Base-by-base conservation (phyloP, 768 basidiomycete genomes). In the Leccinum pellstonianum region DNA sequence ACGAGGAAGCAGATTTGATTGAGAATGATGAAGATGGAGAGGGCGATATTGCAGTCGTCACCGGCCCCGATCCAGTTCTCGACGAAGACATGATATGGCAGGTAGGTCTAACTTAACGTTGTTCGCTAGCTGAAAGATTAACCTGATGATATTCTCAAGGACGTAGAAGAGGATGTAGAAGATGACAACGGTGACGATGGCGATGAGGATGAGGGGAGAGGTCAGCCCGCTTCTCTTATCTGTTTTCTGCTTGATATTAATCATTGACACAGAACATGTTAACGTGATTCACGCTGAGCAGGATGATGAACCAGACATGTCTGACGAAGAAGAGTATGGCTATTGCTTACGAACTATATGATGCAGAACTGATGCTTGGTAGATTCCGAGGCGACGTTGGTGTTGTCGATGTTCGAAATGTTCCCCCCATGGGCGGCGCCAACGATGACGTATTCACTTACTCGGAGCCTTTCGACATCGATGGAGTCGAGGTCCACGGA, bases 101-200 rank as follows among this genome's bases (percentile, higher is more conserved):
- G 79, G 84, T 84, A 67, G 41, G 77, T 72, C 31, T 57, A 19
- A 52, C 55, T 25, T 49, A 9, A n/a, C 62, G 9, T 37, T 46
- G 1, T 31, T 53, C 19, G 25, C 23, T 59, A 55, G 19, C 56
- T 59, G 14, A 29, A 29, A 17, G 29, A 56, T 31, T 74, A 68
- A 58, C 52, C 56, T 47, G 4, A 49, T 12, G 31, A 52, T 43
- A 29, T 9, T 14, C 46, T 56, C 17, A 60, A 86, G 84, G 84
- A 86, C 65, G 80, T 85, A 58, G 84, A 81, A 57, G 77, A 76
- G 11, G 85, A 83, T 37, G 82, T 79, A 52, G 77, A 73, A 23
- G 88, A 86, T 5, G 88, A 86, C 11, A 83, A 86, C 5, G 85
- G 83, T 8, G 80, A 80, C 41, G 84, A 81, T 65, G 86, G 86